These are phyloP conservation scores for Trametes villosa DNA, from an alignment of 768 basidiomycete genomes.

Conservation along the genomic window DNA sequence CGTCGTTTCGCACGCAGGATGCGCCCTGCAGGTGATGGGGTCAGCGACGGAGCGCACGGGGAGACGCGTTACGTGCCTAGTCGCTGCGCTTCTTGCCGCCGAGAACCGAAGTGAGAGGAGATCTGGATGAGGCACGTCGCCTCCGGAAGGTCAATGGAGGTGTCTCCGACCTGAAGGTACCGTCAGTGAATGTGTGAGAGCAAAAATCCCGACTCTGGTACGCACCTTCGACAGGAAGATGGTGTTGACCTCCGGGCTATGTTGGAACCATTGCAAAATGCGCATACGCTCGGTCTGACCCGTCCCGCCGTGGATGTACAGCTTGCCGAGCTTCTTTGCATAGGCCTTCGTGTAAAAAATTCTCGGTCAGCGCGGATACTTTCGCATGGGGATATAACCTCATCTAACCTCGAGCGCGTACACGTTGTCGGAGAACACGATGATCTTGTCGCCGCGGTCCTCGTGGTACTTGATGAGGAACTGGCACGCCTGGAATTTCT, in stretches of 20 bases:
- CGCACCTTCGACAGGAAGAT: slow-evolving; percentile 91
- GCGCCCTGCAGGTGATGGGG: slow-evolving; percentile 61
- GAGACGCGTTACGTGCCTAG: slow-evolving; percentile 59
- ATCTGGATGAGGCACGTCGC: slow-evolving; percentile 99
- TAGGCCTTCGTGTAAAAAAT: slow-evolving; percentile 64
- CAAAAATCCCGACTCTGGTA: neutral
- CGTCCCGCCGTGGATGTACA: slow-evolving; percentile 95
- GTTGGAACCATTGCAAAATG: slow-evolving; percentile 94
- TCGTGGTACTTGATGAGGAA: slow-evolving; percentile 99
- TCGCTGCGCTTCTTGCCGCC: slow-evolving; percentile 96
- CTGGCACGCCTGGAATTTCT: slow-evolving; percentile 99
- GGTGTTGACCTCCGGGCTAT: slow-evolving; percentile 93
- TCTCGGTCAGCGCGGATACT: neutral
- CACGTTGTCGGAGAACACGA: slow-evolving; percentile 99
- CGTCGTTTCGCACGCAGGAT: slow-evolving; percentile 96
- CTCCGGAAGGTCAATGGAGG: slow-evolving; percentile 97
- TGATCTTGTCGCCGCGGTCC: slow-evolving; percentile 96
- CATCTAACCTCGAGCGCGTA: slow-evolving; percentile 85
- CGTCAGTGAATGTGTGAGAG: neutral
- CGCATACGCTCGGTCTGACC: slow-evolving; percentile 96
- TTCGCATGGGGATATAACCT: neutral
- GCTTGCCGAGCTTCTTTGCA: slow-evolving; percentile 90
- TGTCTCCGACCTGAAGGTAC: slow-evolving; percentile 85
- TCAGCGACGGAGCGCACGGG: neutral
- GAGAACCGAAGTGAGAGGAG: slow-evolving; percentile 97